Percentiles rank a stretch among this genome's conserved stretches.
Conservation (phyloP, 1,139 yeast species). For the Geotrichum candidum region DNA sequence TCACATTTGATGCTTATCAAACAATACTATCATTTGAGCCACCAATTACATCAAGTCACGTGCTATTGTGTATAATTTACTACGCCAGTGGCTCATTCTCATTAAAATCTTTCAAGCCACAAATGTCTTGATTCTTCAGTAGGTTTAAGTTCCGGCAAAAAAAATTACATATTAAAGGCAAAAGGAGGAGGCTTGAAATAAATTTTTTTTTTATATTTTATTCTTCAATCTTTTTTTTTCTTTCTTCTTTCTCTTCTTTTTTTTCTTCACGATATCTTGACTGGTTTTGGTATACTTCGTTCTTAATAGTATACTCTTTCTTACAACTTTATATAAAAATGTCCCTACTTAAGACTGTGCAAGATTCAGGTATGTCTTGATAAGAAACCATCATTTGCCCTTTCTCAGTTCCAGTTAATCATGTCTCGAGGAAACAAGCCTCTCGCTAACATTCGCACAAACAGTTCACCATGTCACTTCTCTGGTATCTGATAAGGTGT, state of each 20-base stretch:
- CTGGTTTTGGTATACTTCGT: neutral
- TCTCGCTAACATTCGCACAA: neutral
- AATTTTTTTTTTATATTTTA: neutral
- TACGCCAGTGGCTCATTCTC: conserved; percentile 10
- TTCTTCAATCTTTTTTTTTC: neutral
- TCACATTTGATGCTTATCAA: conserved; percentile 2
- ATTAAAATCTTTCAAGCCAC: conserved; percentile 6
- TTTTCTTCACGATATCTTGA: neutral
- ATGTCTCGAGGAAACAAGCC: neutral
- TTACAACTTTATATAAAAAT: neutral
- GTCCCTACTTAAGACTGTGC: conserved; percentile 3
- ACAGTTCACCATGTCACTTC: conserved; percentile 29
- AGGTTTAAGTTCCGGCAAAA: neutral
- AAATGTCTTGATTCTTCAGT: neutral
- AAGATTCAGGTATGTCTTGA: conserved; percentile 13
- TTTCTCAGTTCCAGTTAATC: neutral
- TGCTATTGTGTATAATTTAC: conserved; percentile 13
- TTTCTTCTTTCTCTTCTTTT: neutral
- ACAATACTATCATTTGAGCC: conserved; percentile 9
- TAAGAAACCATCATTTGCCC: neutral
- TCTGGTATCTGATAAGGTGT: conserved; percentile 36
- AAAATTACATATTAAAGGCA: neutral
- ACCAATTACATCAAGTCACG: conserved; percentile 17
- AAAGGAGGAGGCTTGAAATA: neutral
- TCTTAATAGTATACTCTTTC: neutral